These are phyloP conservation scores for Madurella mycetomatis DNA, from an alignment of 2,329 filamentous ascomycete species.

Conservation along the genomic window DNA sequence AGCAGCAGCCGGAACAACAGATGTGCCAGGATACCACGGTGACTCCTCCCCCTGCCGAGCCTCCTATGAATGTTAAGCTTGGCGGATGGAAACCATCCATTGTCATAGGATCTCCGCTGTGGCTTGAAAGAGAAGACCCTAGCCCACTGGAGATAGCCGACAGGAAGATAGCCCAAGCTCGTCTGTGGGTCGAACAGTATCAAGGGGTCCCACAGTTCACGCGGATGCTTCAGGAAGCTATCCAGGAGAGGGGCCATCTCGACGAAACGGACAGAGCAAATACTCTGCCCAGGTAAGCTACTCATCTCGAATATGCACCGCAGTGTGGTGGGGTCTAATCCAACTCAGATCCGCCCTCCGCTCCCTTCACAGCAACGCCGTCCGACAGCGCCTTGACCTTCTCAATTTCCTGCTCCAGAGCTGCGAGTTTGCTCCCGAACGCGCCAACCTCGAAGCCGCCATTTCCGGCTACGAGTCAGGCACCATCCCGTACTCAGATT, in stretches of 20 bases:
- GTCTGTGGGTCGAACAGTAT: conserved; percentile 18
- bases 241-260: conserved; percentile 24
- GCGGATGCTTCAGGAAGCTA: conserved; percentile 20
- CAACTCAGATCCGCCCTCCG: conserved; percentile 21
- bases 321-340: neutral
- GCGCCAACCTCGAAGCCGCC: conserved; percentile 39
- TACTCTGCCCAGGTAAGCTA: conserved; percentile 21
- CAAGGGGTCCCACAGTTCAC: conserved; percentile 15
- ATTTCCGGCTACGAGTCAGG: conserved; percentile 39
- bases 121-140: conserved; percentile 31
- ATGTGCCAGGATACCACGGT: neutral
- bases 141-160: conserved; percentile 35
- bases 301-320: neutral
- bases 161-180: conserved; percentile 35
- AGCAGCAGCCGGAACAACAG: neutral
- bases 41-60: too few relatives aligned
- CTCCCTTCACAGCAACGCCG: conserved; percentile 27
- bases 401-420: conserved; percentile 31
- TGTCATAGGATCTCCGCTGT: conserved; percentile 33
- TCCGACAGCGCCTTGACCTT: conserved; percentile 32
- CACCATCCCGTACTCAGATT: conserved; percentile 36
- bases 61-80: conserved; percentile 5
- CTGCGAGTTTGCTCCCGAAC: conserved; percentile 35
- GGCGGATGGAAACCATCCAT: conserved; percentile 30
- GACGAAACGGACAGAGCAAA: conserved; percentile 31